phyloP scores from a whole-genome alignment of 1,284 basidiomycete species.

The Coniferiporia sulphurascens region DNA sequence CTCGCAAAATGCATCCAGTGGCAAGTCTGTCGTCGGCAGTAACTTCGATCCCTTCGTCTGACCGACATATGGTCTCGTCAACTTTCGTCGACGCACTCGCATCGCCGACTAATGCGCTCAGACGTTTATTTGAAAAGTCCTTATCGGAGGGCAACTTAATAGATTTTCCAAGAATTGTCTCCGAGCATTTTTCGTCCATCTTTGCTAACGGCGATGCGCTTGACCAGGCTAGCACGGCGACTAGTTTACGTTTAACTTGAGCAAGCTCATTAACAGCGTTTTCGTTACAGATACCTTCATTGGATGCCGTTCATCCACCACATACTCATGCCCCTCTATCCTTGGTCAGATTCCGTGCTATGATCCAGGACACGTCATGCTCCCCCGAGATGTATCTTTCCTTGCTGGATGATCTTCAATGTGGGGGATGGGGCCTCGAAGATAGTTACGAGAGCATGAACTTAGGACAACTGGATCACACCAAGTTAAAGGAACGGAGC shows the following conservation, averaged over 20 bases:
- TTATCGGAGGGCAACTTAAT: conserved; percentile 22
- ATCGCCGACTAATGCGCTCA: conserved; percentile 43
- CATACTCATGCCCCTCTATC: conserved; percentile 41
- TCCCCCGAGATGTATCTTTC: conserved; percentile 68
- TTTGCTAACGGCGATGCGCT: conserved; percentile 20
- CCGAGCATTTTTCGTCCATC: conserved; percentile 42
- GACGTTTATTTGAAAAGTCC: conserved; percentile 38
- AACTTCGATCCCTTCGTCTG: background rate
- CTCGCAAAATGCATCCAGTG: too few relatives aligned
- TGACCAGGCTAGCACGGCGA: conserved; percentile 16
- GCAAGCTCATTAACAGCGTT: background rate
- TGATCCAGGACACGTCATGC: conserved; percentile 77
- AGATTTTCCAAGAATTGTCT: conserved; percentile 43
- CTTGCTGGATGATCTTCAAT: conserved; percentile 25
- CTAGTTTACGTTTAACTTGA: too few relatives aligned
- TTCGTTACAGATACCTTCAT: conserved; percentile 45
- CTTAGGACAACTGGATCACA: background rate
- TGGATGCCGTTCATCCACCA: conserved; percentile 40
- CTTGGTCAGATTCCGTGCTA: conserved; percentile 64
- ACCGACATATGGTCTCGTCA: conserved; percentile 45
- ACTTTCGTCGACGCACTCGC: conserved; percentile 44
- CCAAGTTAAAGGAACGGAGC: conserved; percentile 49
- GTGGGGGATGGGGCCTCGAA: conserved; percentile 66
- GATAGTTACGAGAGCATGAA: conserved; percentile 23
- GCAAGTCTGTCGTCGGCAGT: too few relatives aligned